Evolutionary conservation across 345 rosid genomes (phyloP).

Genomic region (Heritiera fomes): DNA sequence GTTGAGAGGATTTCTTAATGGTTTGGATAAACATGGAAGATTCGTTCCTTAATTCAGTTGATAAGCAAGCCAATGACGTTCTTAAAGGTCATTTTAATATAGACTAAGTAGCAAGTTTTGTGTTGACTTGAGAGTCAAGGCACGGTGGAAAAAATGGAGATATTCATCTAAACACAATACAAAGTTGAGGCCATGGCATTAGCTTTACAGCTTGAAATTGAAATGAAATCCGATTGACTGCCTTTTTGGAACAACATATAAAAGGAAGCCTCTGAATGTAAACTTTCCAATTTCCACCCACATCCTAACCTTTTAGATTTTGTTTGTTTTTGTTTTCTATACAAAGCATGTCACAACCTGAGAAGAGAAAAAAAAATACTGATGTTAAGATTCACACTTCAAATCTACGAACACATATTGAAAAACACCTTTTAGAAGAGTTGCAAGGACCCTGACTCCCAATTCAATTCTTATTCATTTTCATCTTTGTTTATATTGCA

Average conservation of each 20-base stretch:
- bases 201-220: not conserved
- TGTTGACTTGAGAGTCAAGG: not conserved
- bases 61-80: not conserved
- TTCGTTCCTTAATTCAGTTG: slow-evolving; percentile 17
- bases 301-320: no score
- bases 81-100: not conserved
- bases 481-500: not conserved
- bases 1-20: not conserved
- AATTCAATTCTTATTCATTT: no score
- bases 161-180: not conserved
- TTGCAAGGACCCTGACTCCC: no score
- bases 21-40: not conserved
- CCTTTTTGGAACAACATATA: not conserved
- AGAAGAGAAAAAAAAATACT: no score
- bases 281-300: not conserved
- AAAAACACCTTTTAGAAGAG: no score
- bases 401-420: no score
- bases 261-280: not conserved
- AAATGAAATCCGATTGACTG: not conserved
- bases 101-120: not conserved
- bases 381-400: no score
- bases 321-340: no score
- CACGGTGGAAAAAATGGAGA: not conserved
- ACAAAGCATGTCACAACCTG: no score
- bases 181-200: not conserved